Conservation (phyloP, 2,329 filamentous ascomycete genomes). For the Verticillium albo-atrum region DNA sequence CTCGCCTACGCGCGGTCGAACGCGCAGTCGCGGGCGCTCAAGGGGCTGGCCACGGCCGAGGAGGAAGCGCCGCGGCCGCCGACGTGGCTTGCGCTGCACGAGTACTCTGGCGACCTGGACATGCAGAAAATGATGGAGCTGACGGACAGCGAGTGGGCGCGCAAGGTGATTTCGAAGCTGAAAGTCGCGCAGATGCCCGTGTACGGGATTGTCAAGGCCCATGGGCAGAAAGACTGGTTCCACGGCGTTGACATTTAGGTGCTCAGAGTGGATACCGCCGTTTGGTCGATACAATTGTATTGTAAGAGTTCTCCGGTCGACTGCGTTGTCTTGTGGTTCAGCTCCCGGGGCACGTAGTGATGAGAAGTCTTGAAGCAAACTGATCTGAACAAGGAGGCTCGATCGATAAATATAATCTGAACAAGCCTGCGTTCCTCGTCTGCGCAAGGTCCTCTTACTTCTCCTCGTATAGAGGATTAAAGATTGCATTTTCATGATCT, state of each 20-base stretch:
- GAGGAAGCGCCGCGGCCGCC: conserved; percentile 13
- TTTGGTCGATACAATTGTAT: background rate
- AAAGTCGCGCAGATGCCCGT: background rate
- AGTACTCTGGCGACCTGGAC: background rate
- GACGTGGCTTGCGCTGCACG: conserved; percentile 9
- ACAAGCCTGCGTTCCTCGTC: too few relatives aligned
- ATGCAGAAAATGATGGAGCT: background rate
- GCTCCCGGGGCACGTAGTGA: too few relatives aligned
- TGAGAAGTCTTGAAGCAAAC: too few relatives aligned
- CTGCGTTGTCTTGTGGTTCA: too few relatives aligned
- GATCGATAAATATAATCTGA: too few relatives aligned
- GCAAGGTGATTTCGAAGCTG: background rate
- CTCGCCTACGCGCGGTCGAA: conserved; percentile 15
- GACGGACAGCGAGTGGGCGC: background rate
- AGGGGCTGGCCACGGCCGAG: conserved; percentile 13
- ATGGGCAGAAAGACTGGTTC: background rate
- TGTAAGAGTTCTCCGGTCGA: too few relatives aligned
- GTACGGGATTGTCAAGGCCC: background rate
- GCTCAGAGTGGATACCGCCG: background rate
- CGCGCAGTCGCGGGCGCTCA: conserved; percentile 14
- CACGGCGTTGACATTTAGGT: background rate
- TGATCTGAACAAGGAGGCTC: too few relatives aligned
- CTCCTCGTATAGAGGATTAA: too few relatives aligned
- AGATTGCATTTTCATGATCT: too few relatives aligned
- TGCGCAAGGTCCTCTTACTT: too few relatives aligned